Conservation (phyloP, 768 basidiomycete genomes). For the Kwoniella pini region DNA sequence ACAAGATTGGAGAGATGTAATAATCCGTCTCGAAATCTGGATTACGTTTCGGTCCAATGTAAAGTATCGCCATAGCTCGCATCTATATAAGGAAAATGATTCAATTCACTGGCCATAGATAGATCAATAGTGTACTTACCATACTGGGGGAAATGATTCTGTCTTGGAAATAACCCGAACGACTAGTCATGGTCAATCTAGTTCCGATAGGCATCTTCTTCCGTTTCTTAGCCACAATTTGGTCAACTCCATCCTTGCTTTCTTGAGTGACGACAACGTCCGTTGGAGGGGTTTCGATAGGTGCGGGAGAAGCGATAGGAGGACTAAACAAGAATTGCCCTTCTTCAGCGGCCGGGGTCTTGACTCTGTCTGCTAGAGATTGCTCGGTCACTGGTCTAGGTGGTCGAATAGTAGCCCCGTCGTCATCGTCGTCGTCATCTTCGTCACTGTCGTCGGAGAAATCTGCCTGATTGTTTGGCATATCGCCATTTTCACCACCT, state of each 20-base stretch:
- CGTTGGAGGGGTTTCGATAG: background rate
- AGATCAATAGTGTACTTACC: slow-evolving; percentile 70
- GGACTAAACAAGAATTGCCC: slow-evolving; percentile 16
- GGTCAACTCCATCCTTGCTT: slow-evolving; percentile 55
- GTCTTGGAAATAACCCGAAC: slow-evolving; percentile 91
- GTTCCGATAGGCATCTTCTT: slow-evolving; percentile 70
- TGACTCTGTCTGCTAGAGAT: slow-evolving; percentile 69
- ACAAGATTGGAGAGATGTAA: slow-evolving; percentile 90
- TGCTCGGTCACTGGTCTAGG: slow-evolving; percentile 65
- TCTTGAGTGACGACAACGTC: background rate
- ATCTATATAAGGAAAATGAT: slow-evolving; percentile 62
- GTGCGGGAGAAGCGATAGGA: background rate
- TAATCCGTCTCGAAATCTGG: slow-evolving; percentile 96
- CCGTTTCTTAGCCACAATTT: slow-evolving; percentile 55
- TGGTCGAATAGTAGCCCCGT: slow-evolving; percentile 49
- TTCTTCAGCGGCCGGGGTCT: slow-evolving; percentile 53
- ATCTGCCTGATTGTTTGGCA: slow-evolving; percentile 61
- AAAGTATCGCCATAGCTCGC: slow-evolving; percentile 98
- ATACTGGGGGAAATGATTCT: slow-evolving; percentile 91
- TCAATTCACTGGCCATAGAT: background rate
- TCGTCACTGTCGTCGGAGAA: slow-evolving; percentile 40
- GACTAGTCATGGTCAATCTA: slow-evolving; percentile 88
- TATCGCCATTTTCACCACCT: slow-evolving; percentile 4
- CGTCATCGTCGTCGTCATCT: slow-evolving; percentile 59
- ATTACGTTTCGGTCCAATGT: slow-evolving; percentile 88